phyloP scores from a whole-genome alignment of 192 early-diverging fungal species.

The Gamsiella multidivaricata region DNA sequence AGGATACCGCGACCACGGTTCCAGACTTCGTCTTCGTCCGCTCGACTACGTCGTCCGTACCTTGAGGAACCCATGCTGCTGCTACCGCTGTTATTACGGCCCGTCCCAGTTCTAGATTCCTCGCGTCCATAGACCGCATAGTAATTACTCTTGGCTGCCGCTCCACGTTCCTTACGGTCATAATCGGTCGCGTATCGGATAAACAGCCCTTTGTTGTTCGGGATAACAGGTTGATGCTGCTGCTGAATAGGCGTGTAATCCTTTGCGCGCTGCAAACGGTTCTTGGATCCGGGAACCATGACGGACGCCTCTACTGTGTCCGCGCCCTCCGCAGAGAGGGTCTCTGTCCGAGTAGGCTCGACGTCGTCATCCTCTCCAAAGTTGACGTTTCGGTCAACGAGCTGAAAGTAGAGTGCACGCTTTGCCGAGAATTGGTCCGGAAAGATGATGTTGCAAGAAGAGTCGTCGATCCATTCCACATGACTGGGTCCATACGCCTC shows the following conservation, averaged over 20 bases:
- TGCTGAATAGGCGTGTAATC: constrained; percentile 40
- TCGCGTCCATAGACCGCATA: constrained; percentile 57
- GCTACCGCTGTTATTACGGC: background rate
- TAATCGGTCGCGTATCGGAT: constrained; percentile 54
- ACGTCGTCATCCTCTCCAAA: constrained; percentile 48
- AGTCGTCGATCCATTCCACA: constrained; percentile 63
- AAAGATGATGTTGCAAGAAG: constrained; percentile 56
- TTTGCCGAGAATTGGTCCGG: constrained; percentile 38
- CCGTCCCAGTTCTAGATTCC: constrained; percentile 1
- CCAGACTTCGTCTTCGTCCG: constrained; percentile 44
- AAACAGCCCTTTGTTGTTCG: constrained; percentile 39
- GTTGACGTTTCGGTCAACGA: constrained; percentile 33
- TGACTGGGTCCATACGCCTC: constrained; percentile 43
- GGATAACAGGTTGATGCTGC: constrained; percentile 28
- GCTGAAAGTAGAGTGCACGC: constrained; percentile 45
- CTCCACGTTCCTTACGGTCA: constrained; percentile 54
- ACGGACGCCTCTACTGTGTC: background rate
- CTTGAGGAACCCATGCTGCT: constrained; percentile 1
- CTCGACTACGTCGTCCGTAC: constrained; percentile 48
- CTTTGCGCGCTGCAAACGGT: constrained; percentile 41
- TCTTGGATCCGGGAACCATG: constrained; percentile 23
- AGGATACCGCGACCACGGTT: constrained; percentile 38
- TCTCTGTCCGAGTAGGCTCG: constrained; percentile 9
- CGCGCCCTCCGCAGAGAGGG: background rate
- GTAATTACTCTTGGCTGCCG: constrained; percentile 56